A percentile compares a stretch with the other conserved stretches of the same genome.
Evolutionary conservation across 2,329 filamentous ascomycete species (phyloP).

Genomic region (Sarocladium brachiariae): DNA sequence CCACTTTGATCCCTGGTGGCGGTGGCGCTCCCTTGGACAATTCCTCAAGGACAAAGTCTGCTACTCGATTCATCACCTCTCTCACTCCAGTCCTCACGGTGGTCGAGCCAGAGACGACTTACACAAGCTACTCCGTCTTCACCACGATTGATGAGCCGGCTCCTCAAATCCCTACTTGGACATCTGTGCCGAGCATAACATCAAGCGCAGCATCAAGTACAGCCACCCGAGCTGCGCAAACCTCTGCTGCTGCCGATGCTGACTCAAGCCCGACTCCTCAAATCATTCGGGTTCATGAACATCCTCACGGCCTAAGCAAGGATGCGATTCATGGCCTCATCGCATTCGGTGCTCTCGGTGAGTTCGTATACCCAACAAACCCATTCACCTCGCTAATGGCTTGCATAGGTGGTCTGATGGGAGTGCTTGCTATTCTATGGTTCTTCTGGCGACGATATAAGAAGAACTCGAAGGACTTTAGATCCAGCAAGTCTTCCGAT

Average conservation of each 20-base stretch:
- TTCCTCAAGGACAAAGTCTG: not conserved
- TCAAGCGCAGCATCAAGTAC: not conserved
- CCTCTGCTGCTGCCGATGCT: conserved; percentile 1
- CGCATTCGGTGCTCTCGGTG: conserved; percentile 29
- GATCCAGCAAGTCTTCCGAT: not conserved
- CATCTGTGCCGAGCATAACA: too few species aligned
- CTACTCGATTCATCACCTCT: conserved; percentile 1
- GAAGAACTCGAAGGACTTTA: conserved; percentile 18
- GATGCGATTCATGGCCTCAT: conserved; percentile 25
- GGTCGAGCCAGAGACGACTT: conserved; percentile 3
- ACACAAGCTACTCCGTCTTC: not conserved
- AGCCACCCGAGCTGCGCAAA: not conserved
- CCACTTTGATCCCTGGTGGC: not conserved
- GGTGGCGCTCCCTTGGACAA: not conserved
- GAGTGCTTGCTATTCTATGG: conserved; percentile 38
- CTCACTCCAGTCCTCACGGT: conserved; percentile 1
- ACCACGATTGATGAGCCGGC: not conserved
- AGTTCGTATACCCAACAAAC: not conserved
- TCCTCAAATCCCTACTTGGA: not conserved
- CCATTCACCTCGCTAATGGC: not conserved
- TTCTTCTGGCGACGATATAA: conserved; percentile 34
- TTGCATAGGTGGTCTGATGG: conserved; percentile 34
- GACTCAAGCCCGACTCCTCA: conserved; percentile 4
- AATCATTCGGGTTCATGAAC: conserved; percentile 2
- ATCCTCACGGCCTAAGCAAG: conserved; percentile 9